phyloP scores from a whole-genome alignment of 306 rosid genomes.

The Mucuna pruriens region DNA sequence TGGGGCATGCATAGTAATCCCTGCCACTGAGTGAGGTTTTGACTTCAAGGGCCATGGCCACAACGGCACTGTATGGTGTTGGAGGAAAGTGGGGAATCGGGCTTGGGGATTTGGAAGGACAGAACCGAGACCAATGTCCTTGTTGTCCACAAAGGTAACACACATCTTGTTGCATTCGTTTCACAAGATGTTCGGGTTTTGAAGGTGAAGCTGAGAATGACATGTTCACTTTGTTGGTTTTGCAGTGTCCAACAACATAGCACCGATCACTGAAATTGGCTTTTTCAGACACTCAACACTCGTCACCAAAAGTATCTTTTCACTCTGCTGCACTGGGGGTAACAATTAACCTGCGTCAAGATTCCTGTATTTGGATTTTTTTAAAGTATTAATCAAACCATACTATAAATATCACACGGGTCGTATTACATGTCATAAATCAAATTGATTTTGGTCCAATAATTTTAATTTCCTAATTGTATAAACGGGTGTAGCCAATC shows the following conservation, averaged over 20 bases:
- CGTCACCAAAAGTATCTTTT: too few relatives aligned
- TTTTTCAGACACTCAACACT: too few relatives aligned
- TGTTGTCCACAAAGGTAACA: neutral
- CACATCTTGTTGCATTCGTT: neutral
- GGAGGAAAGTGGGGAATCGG: neutral
- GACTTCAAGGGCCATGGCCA: constrained; percentile 38
- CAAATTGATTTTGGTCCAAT: neutral
- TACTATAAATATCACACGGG: too few relatives aligned
- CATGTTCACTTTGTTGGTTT: neutral
- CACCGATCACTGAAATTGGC: too few relatives aligned
- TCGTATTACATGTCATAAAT: neutral
- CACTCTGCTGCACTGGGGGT: too few relatives aligned
- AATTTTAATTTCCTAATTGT: neutral
- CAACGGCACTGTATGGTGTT: constrained; percentile 34
- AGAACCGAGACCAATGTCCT: constrained; percentile 25
- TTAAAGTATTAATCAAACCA: too few relatives aligned
- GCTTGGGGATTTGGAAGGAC: neutral
- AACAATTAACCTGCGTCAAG: too few relatives aligned
- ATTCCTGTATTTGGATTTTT: too few relatives aligned
- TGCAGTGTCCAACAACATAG: too few relatives aligned
- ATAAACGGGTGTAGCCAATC: neutral
- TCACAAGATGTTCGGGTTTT: neutral
- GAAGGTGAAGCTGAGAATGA: neutral
- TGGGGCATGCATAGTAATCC: constrained; percentile 49
- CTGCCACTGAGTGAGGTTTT: neutral